These are phyloP conservation scores for Candida glaebosa DNA, from an alignment of 805 yeast species.

Conservation along the genomic window DNA sequence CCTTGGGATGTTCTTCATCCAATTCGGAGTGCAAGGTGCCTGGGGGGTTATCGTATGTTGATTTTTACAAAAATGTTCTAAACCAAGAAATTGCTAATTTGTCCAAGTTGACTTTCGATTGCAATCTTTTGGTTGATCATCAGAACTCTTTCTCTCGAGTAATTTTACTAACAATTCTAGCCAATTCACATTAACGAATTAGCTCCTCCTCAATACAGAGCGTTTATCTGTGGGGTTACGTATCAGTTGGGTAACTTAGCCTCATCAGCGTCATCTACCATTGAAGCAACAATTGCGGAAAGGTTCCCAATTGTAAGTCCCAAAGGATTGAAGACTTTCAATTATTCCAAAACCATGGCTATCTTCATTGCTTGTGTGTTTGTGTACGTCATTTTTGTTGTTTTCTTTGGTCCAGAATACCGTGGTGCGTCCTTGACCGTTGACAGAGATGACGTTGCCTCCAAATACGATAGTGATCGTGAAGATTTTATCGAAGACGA, in stretches of 20 bases:
- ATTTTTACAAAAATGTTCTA: too few relatives aligned
- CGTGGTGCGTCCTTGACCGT: slow-evolving; percentile 21
- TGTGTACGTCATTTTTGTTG: slow-evolving; percentile 46
- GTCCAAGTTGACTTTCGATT: too few relatives aligned
- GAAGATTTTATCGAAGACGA: not conserved
- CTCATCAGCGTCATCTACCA: slow-evolving; percentile 67
- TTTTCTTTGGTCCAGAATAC: slow-evolving; percentile 61
- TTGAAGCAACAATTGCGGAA: slow-evolving; percentile 61
- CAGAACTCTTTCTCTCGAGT: too few relatives aligned
- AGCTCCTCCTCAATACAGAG: slow-evolving; percentile 48
- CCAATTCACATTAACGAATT: slow-evolving; percentile 66
- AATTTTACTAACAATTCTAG: slow-evolving; percentile 1
- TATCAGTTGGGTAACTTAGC: slow-evolving; percentile 75
- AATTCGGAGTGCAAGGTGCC: slow-evolving; percentile 65
- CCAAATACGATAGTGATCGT: slow-evolving; percentile 5
- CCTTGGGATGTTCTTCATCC: slow-evolving; percentile 62
- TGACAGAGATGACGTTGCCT: slow-evolving; percentile 11
- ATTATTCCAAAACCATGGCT: slow-evolving; percentile 70
- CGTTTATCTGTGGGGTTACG: slow-evolving; percentile 58
- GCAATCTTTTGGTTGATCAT: too few relatives aligned
- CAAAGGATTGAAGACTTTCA: slow-evolving; percentile 26
- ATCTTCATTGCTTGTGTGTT: slow-evolving; percentile 65
- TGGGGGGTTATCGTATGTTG: slow-evolving; percentile 55
- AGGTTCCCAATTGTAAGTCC: slow-evolving; percentile 47
- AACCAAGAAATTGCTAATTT: too few relatives aligned